phyloP scores from a whole-genome alignment of 768 basidiomycete genomes.

The Scleroderma citrinum region DNA sequence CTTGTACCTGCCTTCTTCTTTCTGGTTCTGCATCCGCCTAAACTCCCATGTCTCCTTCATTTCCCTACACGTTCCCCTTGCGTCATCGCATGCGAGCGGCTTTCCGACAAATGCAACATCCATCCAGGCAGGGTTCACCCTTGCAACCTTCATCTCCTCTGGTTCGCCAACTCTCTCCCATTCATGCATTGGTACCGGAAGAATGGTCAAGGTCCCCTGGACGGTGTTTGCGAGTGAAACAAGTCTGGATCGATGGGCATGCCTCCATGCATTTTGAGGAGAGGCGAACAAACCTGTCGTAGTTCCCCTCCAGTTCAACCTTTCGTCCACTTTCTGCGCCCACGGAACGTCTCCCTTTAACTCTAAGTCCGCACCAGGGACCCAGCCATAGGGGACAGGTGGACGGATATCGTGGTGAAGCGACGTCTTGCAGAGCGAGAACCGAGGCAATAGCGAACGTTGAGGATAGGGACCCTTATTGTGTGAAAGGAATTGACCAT shows the following conservation, averaged over 20 bases:
- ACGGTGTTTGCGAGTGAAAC: conserved; percentile 39
- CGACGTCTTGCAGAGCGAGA: conserved; percentile 44
- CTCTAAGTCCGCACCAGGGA: conserved; percentile 35
- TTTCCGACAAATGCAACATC: conserved; percentile 53
- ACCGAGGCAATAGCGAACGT: conserved; percentile 40
- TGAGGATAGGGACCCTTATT: conserved; percentile 42
- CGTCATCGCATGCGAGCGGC: conserved; percentile 36
- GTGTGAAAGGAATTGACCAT: conserved; percentile 49
- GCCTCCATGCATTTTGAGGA: conserved; percentile 38
- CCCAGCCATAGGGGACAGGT: conserved; percentile 43
- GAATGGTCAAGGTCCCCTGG: conserved; percentile 33
- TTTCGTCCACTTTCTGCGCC: conserved; percentile 56
- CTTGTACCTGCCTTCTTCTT: conserved; percentile 52
- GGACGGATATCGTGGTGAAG: conserved; percentile 54
- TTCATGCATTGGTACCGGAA: conserved; percentile 27
- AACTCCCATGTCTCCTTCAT: conserved; percentile 47
- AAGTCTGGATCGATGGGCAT: conserved; percentile 45
- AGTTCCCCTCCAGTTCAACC: conserved; percentile 67
- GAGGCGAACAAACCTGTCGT: conserved; percentile 58
- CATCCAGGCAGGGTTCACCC: conserved; percentile 49
- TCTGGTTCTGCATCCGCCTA: conserved; percentile 35
- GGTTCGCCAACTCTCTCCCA: conserved; percentile 31
- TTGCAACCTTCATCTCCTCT: conserved; percentile 29
- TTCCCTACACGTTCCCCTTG: conserved; percentile 30
- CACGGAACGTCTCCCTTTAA: conserved; percentile 52